Evolutionary conservation across 2,329 filamentous ascomycete genomes (phyloP), one percentile per base, ranked within the genome.

Genomic region (Phialemonium atrogriseum): DNA sequence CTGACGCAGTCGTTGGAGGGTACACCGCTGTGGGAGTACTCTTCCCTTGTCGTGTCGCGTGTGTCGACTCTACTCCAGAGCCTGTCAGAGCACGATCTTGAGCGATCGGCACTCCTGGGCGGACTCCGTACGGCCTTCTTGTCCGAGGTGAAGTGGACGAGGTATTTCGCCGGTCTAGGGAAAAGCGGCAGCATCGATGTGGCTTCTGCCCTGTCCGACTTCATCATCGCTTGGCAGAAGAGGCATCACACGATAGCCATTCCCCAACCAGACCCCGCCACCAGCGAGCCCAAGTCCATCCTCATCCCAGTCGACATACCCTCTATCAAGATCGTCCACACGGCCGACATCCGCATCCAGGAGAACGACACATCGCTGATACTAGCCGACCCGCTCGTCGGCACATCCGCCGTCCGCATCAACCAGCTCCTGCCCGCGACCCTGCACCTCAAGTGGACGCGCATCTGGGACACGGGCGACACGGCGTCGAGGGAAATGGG

Each of bases 241-340:
- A 33, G 47, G 17, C 46, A 64, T 30, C 49, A 54, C 2, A 48
- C 35, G 4, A 37, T 68, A 2, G 13, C 26, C 3, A 38, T 64
- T 1, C 41, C 39, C 5, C 46, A 57, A 23, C 38, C 41, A 2
- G 46, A 61, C 24, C 49, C 55, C 16, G 30, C 45, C 7, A 52
- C 46, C 5, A 32, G 56, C 14, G 61, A 70, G 13, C 65, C 55
- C 39, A 70, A 70, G 13, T 78, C 77, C 10, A 88, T 98, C 44
- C 66, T 82, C 18, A 93, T 98, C 32, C 84, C 88, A 0, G 88
- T 98, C 10, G 86, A 94, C 36, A 77, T 98, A 2, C 89, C 89
- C 0, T 78, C 81, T 2, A 68, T 94, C 2, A 76, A 84, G 28
- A 74, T 94, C 13, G 73, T 96, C 0, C 83, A 94, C 55, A 93